Percentiles rank a stretch among this genome's conserved stretches.
Evolutionary conservation across 306 rosid species (phyloP).

Genomic region (Castanea mollissima): DNA sequence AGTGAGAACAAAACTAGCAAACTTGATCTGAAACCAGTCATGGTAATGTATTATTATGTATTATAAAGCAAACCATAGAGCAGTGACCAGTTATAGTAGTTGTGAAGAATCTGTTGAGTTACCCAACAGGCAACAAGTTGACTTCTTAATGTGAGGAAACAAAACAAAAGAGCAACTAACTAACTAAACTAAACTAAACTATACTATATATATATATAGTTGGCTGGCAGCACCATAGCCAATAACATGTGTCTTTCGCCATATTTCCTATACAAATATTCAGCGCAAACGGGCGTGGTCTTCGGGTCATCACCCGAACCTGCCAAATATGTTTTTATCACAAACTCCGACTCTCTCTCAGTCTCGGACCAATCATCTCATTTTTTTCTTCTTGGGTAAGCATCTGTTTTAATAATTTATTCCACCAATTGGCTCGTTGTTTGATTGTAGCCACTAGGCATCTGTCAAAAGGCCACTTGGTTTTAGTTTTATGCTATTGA

Average conservation of each 20-base stretch:
- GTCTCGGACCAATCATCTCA: background rate
- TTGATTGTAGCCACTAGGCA: background rate
- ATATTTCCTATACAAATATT: background rate
- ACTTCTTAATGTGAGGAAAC: background rate
- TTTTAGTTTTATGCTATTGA: background rate
- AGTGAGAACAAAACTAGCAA: too few species aligned
- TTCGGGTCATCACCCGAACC: background rate
- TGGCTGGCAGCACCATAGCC: background rate
- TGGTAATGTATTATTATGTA: too few species aligned
- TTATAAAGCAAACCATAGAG: too few species aligned
- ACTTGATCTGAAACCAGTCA: too few species aligned
- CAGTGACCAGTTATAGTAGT: too few species aligned
- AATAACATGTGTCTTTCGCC: background rate
- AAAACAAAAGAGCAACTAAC: background rate
- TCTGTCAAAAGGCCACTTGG: too few species aligned
- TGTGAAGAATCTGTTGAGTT: background rate
- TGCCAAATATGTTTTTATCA: background rate
- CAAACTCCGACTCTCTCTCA: background rate
- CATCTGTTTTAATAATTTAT: too few species aligned
- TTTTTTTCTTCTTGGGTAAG: too few species aligned
- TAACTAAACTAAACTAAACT: too few species aligned
- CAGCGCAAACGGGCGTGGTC: background rate
- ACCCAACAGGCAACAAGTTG: background rate
- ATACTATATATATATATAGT: background rate
- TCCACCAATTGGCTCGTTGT: background rate